phyloP scores from a whole-genome alignment of 1,139 yeast genomes.

The Debaryomyces sp. region DNA sequence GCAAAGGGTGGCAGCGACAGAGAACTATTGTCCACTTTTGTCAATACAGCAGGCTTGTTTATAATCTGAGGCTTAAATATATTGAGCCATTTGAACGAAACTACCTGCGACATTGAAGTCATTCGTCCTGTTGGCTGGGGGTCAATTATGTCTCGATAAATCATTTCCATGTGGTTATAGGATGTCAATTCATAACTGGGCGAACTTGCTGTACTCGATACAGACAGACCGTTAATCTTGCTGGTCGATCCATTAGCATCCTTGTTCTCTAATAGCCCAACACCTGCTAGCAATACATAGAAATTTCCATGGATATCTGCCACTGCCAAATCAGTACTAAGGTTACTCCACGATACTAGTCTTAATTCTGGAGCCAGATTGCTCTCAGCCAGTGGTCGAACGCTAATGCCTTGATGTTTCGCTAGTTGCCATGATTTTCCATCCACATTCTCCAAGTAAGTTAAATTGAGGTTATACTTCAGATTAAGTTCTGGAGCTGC shows the following conservation, averaged over 20 bases:
- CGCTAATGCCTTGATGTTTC: slow-evolving; percentile 45
- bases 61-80: slow-evolving; percentile 63
- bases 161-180: slow-evolving; percentile 50
- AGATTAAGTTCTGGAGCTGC: slow-evolving; percentile 29
- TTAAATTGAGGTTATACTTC: slow-evolving; percentile 47
- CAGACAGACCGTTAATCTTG: slow-evolving; percentile 5
- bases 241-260: not conserved
- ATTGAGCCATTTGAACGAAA: slow-evolving; percentile 70
- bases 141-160: slow-evolving; percentile 38
- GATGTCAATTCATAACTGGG: slow-evolving; percentile 47
- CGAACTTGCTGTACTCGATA: slow-evolving; percentile 1
- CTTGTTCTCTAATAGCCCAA: slow-evolving; percentile 32
- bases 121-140: slow-evolving; percentile 18
- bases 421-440: slow-evolving; percentile 72
- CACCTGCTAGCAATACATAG: slow-evolving; percentile 50
- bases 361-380: slow-evolving; percentile 30
- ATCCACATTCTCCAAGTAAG: slow-evolving; percentile 64
- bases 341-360: slow-evolving; percentile 49
- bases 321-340: slow-evolving; percentile 57
- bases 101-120: slow-evolving; percentile 27
- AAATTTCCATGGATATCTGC: slow-evolving; percentile 54
- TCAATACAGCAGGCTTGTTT: slow-evolving; percentile 51
- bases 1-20: slow-evolving; percentile 17
- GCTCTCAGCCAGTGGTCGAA: slow-evolving; percentile 36
- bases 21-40: slow-evolving; percentile 19